Evolutionary conservation across 345 rosid genomes (phyloP).

Genomic region (Eucalyptus brandiana): DNA sequence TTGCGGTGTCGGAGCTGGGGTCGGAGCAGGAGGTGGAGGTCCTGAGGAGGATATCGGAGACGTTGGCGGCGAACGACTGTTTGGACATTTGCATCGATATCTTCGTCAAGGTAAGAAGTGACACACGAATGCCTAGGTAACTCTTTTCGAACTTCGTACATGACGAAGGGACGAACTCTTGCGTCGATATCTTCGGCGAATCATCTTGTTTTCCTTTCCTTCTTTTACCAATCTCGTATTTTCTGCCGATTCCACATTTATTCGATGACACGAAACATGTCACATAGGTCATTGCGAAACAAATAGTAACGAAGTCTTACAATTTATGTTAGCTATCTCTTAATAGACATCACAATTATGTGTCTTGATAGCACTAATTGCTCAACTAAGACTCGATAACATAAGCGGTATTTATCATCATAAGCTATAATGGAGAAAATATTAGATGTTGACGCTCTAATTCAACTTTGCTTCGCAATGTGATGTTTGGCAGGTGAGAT

Average conservation of each 20-base stretch:
- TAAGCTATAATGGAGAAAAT: not conserved
- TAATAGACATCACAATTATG: not conserved
- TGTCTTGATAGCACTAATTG: not conserved
- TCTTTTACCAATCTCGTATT: not conserved
- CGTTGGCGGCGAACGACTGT: conserved; percentile 46
- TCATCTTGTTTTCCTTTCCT: not conserved
- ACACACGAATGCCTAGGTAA: not conserved
- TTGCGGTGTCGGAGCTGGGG: conserved; percentile 18
- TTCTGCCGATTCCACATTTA: not conserved
- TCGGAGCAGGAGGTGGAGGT: conserved; percentile 31
- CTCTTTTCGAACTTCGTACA: not conserved
- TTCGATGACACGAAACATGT: not conserved
- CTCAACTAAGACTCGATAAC: not conserved
- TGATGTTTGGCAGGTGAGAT: conserved; percentile 25
- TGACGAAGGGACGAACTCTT: not conserved
- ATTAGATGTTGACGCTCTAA: too few species aligned
- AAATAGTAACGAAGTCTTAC: not conserved
- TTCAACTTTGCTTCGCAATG: not conserved
- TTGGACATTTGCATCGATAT: conserved; percentile 54
- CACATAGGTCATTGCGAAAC: not conserved
- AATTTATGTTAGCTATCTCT: not conserved
- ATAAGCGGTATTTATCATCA: not conserved
- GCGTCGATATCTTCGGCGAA: not conserved
- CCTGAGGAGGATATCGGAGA: conserved; percentile 30
- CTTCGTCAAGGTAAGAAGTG: conserved; percentile 36